Conservation (phyloP, 176 grass and related monocot species). For the Triticum dicoccoides region DNA sequence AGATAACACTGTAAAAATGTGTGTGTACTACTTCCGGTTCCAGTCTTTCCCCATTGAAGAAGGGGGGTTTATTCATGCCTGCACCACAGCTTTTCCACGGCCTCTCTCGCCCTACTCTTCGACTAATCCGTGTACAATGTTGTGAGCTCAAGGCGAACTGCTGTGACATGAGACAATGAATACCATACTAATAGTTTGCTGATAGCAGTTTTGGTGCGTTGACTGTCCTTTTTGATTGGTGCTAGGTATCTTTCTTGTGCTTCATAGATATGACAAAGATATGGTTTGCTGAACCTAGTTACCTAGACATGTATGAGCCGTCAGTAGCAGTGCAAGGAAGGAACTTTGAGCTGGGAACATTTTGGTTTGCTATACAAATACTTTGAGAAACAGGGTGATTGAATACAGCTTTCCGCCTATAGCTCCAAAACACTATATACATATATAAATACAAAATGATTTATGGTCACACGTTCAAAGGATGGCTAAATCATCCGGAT, state of each 20-base stretch:
- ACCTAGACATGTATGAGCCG: not conserved
- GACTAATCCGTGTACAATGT: slow-evolving; percentile 36
- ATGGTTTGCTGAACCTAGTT: not conserved
- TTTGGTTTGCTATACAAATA: not conserved
- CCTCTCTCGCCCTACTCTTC: not conserved
- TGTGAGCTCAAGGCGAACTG: slow-evolving; percentile 23
- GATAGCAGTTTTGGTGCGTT: not conserved
- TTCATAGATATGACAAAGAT: not conserved
- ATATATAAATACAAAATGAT: not conserved
- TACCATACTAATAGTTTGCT: not conserved
- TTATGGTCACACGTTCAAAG: slow-evolving; percentile 14
- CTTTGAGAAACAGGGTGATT: not conserved
- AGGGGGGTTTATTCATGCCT: slow-evolving; percentile 42
- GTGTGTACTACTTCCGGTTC: slow-evolving; percentile 36
- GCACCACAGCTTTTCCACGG: not conserved
- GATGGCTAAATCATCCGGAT: not conserved
- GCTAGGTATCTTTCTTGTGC: not conserved
- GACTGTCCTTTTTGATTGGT: not conserved
- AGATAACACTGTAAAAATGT: slow-evolving; percentile 73
- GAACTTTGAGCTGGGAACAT: not conserved
- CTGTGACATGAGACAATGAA: slow-evolving; percentile 20
- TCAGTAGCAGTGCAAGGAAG: not conserved
- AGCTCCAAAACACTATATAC: not conserved
- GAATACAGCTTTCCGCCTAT: not conserved
- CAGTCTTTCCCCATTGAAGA: slow-evolving; percentile 31